Conservation (phyloP, 140 eudicot species). For the Stevia rebaudiana region DNA sequence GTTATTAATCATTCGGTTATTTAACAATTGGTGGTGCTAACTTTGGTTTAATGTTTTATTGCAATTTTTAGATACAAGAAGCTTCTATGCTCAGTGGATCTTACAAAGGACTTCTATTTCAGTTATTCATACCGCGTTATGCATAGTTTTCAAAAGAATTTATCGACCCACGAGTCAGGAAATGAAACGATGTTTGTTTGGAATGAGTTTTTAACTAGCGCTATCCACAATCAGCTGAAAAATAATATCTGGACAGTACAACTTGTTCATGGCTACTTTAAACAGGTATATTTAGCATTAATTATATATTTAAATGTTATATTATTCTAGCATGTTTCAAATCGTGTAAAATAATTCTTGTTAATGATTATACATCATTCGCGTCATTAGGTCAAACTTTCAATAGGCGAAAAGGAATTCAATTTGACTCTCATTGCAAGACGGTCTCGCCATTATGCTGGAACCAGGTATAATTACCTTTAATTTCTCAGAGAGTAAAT, state of each 20-base stretch:
- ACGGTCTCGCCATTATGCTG: constrained; percentile 97
- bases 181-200: constrained; percentile 97
- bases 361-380: background rate
- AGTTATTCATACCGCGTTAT: constrained; percentile 92
- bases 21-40: constrained; percentile 29
- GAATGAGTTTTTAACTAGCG: constrained; percentile 84
- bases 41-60: constrained; percentile 31
- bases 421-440: constrained; percentile 84
- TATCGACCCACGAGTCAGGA: constrained; percentile 47
- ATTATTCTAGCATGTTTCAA: background rate
- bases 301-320: background rate
- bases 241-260: constrained; percentile 94
- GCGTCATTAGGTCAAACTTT: constrained; percentile 50
- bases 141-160: constrained; percentile 87
- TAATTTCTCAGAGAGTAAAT: background rate
- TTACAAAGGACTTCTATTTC: constrained; percentile 93
- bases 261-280: constrained; percentile 81
- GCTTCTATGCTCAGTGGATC: constrained; percentile 91
- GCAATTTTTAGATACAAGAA: constrained; percentile 77
- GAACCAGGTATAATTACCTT: constrained; percentile 67
- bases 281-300: constrained; percentile 49
- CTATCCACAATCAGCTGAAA: constrained; percentile 62
- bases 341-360: background rate
- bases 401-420: constrained; percentile 59
- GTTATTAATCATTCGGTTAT: background rate